Percentiles rank a stretch among this genome's conserved stretches.
Evolutionary conservation across 2,329 filamentous ascomycete genomes (phyloP).

Genomic region (Rutstroemia sydowiana): DNA sequence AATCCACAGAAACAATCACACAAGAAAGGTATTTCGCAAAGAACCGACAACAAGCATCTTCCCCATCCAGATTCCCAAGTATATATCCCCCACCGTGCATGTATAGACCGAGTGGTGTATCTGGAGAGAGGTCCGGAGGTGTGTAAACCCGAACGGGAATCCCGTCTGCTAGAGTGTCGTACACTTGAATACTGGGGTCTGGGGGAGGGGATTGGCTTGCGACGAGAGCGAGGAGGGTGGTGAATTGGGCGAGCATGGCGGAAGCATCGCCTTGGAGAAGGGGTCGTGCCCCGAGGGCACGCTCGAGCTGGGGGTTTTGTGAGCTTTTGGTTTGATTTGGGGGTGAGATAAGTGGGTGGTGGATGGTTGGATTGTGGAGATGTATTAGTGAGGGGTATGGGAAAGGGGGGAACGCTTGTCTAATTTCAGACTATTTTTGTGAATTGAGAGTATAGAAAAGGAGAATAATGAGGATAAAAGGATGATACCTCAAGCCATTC

Average conservation of each 20-base stretch:
- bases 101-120: slow-evolving; percentile 43
- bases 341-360: slow-evolving; percentile 2
- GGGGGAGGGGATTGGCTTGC: slow-evolving; percentile 14
- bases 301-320: slow-evolving; percentile 23
- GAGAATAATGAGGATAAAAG: too few relatives aligned
- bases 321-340: too few relatives aligned
- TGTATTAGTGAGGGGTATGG: neutral
- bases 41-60: slow-evolving; percentile 50
- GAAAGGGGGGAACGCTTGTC: neutral
- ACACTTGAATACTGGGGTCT: slow-evolving; percentile 13
- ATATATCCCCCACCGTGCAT: slow-evolving; percentile 55
- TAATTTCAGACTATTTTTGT: too few relatives aligned
- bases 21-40: slow-evolving; percentile 42
- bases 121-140: slow-evolving; percentile 2
- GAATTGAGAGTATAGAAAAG: too few relatives aligned
- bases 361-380: neutral
- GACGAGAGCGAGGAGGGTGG: slow-evolving; percentile 8
- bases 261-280: slow-evolving; percentile 12
- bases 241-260: slow-evolving; percentile 17
- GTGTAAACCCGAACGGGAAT: slow-evolving; percentile 24
- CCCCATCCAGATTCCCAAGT: slow-evolving; percentile 54
- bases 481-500: slow-evolving; percentile 22
- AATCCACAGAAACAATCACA: slow-evolving; percentile 49
- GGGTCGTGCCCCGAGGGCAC: slow-evolving; percentile 16
- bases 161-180: slow-evolving; percentile 12